A percentile compares a stretch with the other conserved stretches of the same genome.
Evolutionary conservation across 1,284 basidiomycete genomes (phyloP).

Genomic region (Exobasidium rhododendri): DNA sequence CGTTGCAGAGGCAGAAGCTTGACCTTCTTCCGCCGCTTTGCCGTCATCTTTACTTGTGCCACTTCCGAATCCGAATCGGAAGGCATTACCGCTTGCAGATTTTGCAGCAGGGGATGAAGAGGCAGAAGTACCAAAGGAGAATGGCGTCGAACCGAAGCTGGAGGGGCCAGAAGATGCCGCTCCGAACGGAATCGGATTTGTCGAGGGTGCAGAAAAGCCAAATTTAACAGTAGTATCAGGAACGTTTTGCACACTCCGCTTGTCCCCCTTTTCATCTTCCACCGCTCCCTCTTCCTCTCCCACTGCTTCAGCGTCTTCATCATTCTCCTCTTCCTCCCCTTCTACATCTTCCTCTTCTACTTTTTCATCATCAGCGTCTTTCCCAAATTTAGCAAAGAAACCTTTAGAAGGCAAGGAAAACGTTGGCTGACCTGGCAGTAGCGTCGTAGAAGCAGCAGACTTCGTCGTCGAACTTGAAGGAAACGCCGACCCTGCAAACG

Average conservation of each 20-base stretch:
- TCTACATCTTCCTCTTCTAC: slow-evolving; percentile 29
- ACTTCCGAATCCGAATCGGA: not conserved
- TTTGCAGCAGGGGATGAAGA: not conserved
- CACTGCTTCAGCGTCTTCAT: slow-evolving; percentile 17
- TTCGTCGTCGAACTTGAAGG: not conserved
- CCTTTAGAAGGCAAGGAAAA: not conserved
- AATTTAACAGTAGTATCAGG: not conserved
- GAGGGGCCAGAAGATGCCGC: not conserved
- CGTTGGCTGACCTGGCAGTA: slow-evolving; percentile 10
- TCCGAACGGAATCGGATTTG: not conserved
- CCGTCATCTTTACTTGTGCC: not conserved
- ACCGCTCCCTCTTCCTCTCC: not conserved
- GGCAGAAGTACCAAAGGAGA: not conserved
- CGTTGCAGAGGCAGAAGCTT: not conserved
- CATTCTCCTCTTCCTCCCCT: slow-evolving; percentile 20
- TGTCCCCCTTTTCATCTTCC: not conserved
- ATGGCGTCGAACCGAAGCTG: not conserved
- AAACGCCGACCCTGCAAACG: slow-evolving; percentile 9
- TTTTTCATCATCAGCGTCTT: slow-evolving; percentile 29
- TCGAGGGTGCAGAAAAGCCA: not conserved
- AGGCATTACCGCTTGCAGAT: not conserved
- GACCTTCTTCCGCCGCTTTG: not conserved
- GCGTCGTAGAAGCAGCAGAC: not conserved
- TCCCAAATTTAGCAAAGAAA: slow-evolving; percentile 7
- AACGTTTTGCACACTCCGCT: not conserved